Evolutionary conservation across 768 basidiomycete genomes (phyloP), one percentile per base, ranked within the genome.

Genomic region (Daedaleopsis sinensis): DNA sequence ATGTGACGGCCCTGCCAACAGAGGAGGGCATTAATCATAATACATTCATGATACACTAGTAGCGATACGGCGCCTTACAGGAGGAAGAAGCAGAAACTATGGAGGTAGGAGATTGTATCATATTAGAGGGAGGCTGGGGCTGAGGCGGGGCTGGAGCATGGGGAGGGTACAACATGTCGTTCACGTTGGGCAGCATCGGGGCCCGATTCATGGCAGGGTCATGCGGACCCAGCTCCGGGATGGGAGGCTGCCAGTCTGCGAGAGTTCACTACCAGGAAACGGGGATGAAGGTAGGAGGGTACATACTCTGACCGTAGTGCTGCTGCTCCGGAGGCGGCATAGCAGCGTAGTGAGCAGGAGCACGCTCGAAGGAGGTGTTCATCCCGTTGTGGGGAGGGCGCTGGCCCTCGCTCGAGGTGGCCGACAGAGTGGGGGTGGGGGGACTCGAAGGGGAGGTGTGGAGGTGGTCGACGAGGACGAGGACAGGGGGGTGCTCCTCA

Each of bases 31-130:
- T 86, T 87, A 84, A 88, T 84, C 78, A 83, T 79, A 82, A 81
- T 85, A 86, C 84, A 84, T 82, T 78, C 75, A 85, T 81, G 82
- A 83, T 79, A 79, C 77, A 82, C 86, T 79, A 86, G 81, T 85
- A 85, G 69, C 79, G 82, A 82, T 87, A 88, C 86, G 83, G 76
- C 69, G 75, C 83, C 88, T 89, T 89, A 89, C 88, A 86, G 82
- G 83, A 75, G 66, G 71, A 66, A 60, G 71, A 67, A 61, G 72
- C 66, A 65, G 71, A 64, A 64, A 82, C 84, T 85, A 86, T 76
- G 78, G 79, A 84, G 87, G 72, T 77, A 73, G 76, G 68, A 62
- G 71, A 70, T 58, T 70, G 67, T 71, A 73, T 68, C 68, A 75
- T 70, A 76, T 71, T 69, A 75, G 73, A 68, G 70, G 73, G 57